phyloP scores from a whole-genome alignment of 2,329 filamentous ascomycete genomes.

The Mariannaea sp. region DNA sequence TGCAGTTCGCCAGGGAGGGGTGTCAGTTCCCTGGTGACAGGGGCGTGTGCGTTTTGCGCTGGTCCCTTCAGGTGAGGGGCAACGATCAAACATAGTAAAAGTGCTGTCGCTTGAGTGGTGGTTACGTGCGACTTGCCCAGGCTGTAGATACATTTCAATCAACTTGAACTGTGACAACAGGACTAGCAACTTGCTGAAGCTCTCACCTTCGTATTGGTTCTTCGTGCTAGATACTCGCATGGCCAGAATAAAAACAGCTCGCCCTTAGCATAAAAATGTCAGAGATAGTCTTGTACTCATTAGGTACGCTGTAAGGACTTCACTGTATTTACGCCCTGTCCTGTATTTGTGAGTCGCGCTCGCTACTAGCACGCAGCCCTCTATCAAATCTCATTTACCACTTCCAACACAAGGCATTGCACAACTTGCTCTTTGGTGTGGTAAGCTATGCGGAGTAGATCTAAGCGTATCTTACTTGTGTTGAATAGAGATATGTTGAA shows the following conservation, averaged over 20 bases:
- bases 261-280: no score
- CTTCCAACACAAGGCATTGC: no score
- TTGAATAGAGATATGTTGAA: conserved; percentile 10
- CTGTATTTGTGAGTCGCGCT: no score
- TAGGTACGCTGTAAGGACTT: no score
- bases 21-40: conserved; percentile 6
- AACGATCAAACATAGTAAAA: conserved; percentile 5
- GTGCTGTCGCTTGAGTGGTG: conserved; percentile 22
- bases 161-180: conserved; percentile 14
- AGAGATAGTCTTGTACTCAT: no score
- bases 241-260: no score
- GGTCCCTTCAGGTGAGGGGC: conserved; percentile 3
- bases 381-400: no score
- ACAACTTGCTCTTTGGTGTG: neutral
- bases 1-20: conserved; percentile 11
- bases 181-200: no score
- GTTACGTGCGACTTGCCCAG: conserved; percentile 25
- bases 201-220: no score
- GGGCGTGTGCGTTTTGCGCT: conserved; percentile 2
- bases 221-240: no score
- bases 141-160: conserved; percentile 4
- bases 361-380: no score
- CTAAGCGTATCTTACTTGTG: neutral
- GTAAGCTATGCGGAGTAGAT: conserved; percentile 3
- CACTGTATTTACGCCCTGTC: no score